Base-by-base conservation (phyloP, 169 alveolate genomes). In the Eimeria necatrix region DNA sequence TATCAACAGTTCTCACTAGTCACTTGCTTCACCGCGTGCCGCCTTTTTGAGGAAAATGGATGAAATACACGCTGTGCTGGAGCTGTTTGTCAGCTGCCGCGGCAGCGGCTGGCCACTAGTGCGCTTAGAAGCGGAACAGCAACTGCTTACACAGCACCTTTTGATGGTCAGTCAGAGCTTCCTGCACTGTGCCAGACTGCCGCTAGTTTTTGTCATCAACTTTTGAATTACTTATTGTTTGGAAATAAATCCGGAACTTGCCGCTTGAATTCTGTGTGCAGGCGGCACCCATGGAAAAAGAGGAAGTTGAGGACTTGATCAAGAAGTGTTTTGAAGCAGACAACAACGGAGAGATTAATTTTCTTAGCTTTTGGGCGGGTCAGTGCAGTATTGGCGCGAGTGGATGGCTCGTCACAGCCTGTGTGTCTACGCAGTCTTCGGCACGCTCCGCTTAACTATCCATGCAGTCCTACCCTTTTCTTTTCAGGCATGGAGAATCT, bases 321-420 rank as follows among this genome's bases (percentile, higher is more conserved):
- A 84, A 60, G 78, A 59, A 41, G 68, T 84, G 92, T 26, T 84
- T 84, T 84, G 92, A 84, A 60, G 92, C 92, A 60, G 92, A 84
- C 59, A 84, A 84, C 24, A 84, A 56, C 46, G 95, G 87, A 7
- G 87, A 80, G 22, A 80, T 92, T 24, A 86, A 92, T 60, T 92
- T 92, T 73, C 95, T 92, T 51, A 80, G 88, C 78, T 92, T 92
- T 61, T 92, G 95, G 95, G 64, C 88, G 49, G 95, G 95, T 92
- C 48, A 41, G 91, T 10, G 49, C 41, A 32, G 41, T 32, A 32
- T 32, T 32, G 41, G 2, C 41, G 41, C 41, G 0, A 32, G 41
- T 32, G 41, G 41, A 32, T 32, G 41, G 41, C 41, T 32, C 41
- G 41, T 2, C 41, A 32, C 41, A 32, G 41, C 41, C 3, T 32